Percentiles rank a stretch among this genome's conserved stretches.
Conservation (phyloP, 352 stramenopile species). For the Phytophthora idaei region DNA sequence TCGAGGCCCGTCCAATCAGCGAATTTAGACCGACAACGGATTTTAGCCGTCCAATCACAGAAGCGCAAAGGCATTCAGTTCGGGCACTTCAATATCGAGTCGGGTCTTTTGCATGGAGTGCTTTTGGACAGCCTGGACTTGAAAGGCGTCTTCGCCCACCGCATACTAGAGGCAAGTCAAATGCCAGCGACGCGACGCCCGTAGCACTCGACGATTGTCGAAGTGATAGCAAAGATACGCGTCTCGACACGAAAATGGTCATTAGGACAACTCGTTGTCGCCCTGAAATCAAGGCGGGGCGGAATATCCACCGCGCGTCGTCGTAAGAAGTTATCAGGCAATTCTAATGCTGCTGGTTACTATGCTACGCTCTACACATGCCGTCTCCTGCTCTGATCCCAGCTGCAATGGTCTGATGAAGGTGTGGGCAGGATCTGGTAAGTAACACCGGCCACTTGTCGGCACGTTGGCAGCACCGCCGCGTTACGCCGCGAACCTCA, state of each 20-base stretch:
- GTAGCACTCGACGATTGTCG: slow-evolving; percentile 32
- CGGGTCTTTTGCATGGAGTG: slow-evolving; percentile 15
- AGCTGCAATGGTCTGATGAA: slow-evolving; percentile 23
- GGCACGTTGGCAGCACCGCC: slow-evolving; percentile 4
- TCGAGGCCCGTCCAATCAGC: slow-evolving; percentile 17
- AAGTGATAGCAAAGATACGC: slow-evolving; percentile 35
- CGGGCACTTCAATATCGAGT: slow-evolving; percentile 24
- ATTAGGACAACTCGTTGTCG: slow-evolving; percentile 9
- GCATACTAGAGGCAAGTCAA: slow-evolving; percentile 20
- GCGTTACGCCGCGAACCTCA: slow-evolving; percentile 2
- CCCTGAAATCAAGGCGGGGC: not conserved
- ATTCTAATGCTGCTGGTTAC: not conserved
- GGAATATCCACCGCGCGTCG: slow-evolving; percentile 23
- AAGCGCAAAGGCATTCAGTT: slow-evolving; percentile 32
- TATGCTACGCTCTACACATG: slow-evolving; percentile 11
- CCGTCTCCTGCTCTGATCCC: slow-evolving; percentile 23
- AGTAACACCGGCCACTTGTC: slow-evolving; percentile 24
- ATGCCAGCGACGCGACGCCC: slow-evolving; percentile 23
- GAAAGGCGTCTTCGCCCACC: slow-evolving; percentile 8
- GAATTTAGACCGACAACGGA: not conserved
- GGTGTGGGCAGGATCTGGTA: slow-evolving; percentile 4
- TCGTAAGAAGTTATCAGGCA: not conserved
- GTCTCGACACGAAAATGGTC: slow-evolving; percentile 21
- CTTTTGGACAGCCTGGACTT: slow-evolving; percentile 14
- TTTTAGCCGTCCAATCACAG: slow-evolving; percentile 16